These are phyloP conservation scores for Pterocarpus macrocarpus DNA, from an alignment of 306 rosid genomes.

Conservation along the genomic window DNA sequence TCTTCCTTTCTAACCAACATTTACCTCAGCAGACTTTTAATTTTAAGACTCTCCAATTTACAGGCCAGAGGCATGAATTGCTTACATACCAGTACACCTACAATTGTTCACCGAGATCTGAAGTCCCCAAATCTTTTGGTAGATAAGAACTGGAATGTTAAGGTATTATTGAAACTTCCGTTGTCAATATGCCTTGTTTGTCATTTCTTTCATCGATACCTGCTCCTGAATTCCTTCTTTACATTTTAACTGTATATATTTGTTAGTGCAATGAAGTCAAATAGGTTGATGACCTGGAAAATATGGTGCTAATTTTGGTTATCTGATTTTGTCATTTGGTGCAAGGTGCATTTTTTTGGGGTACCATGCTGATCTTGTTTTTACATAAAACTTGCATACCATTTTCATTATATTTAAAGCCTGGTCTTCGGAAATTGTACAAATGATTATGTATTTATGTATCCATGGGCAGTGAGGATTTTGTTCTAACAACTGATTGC, in stretches of 20 bases:
- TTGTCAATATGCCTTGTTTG: constrained; percentile 31
- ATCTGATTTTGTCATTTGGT: neutral
- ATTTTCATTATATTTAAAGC: neutral
- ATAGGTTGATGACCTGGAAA: constrained; percentile 36
- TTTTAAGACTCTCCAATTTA: constrained; percentile 44
- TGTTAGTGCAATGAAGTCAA: constrained; percentile 37
- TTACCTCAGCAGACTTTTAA: constrained; percentile 39
- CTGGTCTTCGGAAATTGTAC: neutral
- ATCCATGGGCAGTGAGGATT: neutral
- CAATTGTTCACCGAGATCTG: constrained; percentile 97
- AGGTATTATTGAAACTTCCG: constrained; percentile 63
- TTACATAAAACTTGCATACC: neutral
- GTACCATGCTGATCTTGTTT: constrained; percentile 30
- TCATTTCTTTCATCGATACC: constrained; percentile 31
- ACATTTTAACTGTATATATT: constrained; percentile 11
- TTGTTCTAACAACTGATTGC: neutral
- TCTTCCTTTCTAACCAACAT: constrained; percentile 30
- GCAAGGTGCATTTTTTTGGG: constrained; percentile 12
- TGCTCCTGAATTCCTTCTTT: constrained; percentile 26
- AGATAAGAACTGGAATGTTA: constrained; percentile 97
- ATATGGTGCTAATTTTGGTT: constrained; percentile 7
- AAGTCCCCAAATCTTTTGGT: constrained; percentile 98
- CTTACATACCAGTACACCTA: constrained; percentile 89
- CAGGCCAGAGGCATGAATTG: constrained; percentile 99
- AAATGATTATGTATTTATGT: neutral